Conservation (phyloP, 495 filamentous ascomycete species). For the Aspergillus nanangensis region DNA sequence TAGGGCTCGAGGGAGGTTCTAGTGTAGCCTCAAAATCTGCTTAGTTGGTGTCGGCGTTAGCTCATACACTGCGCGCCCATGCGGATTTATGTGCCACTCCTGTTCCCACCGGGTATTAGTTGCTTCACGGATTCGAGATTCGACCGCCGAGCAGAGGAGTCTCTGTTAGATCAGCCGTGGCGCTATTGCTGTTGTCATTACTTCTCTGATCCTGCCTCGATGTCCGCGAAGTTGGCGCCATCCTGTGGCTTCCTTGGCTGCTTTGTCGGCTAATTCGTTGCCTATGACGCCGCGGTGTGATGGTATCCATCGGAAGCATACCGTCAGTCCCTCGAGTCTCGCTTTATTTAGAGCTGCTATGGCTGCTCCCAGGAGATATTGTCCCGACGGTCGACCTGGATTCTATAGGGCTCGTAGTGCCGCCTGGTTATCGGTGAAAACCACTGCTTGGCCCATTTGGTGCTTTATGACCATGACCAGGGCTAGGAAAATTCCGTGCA, state of each 20-base stretch:
- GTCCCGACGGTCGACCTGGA: neutral
- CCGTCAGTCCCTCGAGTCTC: neutral
- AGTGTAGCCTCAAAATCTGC: neutral
- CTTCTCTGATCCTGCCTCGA: slow-evolving; percentile 1
- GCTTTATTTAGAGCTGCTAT: slow-evolving; percentile 1
- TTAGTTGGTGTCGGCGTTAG: slow-evolving; percentile 2
- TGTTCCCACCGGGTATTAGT: slow-evolving; percentile 2
- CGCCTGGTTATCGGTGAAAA: slow-evolving; percentile 2
- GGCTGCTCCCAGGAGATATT: slow-evolving; percentile 1
- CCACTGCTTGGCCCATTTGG: neutral
- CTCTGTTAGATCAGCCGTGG: neutral
- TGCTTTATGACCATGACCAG: slow-evolving; percentile 1
- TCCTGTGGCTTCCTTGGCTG: slow-evolving; percentile 3
- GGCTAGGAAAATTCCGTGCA: slow-evolving; percentile 3
- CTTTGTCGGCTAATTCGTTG: slow-evolving; percentile 2
- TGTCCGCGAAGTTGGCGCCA: neutral
- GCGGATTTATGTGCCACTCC: slow-evolving; percentile 1
- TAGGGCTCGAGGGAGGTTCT: neutral
- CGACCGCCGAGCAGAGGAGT: slow-evolving; percentile 1
- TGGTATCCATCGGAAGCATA: slow-evolving; percentile 46
- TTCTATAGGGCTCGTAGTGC: slow-evolving; percentile 1
- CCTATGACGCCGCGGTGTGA: neutral
- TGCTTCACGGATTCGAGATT: neutral
- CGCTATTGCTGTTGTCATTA: slow-evolving; percentile 1
- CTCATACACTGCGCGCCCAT: slow-evolving; percentile 2